Conservation (phyloP, 768 basidiomycete species). For the Trametes villosa region DNA sequence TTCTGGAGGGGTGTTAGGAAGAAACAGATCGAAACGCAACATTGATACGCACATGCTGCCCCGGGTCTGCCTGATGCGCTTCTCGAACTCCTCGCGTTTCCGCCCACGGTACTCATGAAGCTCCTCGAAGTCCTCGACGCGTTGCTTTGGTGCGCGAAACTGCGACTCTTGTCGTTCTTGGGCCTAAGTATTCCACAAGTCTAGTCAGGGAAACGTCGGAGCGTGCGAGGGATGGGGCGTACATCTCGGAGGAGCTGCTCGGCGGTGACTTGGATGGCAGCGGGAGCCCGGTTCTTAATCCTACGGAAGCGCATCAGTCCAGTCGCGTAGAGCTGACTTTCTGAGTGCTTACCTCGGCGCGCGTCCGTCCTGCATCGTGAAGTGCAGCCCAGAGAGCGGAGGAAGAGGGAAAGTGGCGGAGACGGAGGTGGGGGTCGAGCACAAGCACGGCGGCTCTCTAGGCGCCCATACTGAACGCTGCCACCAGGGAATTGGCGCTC, state of each 20-base stretch:
- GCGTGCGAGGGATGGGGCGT: slow-evolving; percentile 16
- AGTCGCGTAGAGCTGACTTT: background rate
- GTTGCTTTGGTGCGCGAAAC: slow-evolving; percentile 90
- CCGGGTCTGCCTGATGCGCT: slow-evolving; percentile 77
- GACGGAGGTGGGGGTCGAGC: background rate
- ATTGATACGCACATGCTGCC: slow-evolving; percentile 68
- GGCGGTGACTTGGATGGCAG: slow-evolving; percentile 95
- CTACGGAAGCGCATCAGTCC: slow-evolving; percentile 39
- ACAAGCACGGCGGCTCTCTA: too few species aligned
- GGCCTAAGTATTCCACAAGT: too few species aligned
- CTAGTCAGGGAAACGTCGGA: slow-evolving; percentile 7
- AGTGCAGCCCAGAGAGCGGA: background rate
- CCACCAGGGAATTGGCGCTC: too few species aligned
- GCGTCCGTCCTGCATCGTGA: slow-evolving; percentile 76
- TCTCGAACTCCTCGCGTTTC: slow-evolving; percentile 94
- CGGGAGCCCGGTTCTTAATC: slow-evolving; percentile 96
- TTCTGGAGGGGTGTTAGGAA: slow-evolving; percentile 46
- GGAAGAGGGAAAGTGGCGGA: slow-evolving; percentile 1
- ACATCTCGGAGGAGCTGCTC: slow-evolving; percentile 97
- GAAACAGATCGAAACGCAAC: background rate
- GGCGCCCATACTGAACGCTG: too few species aligned
- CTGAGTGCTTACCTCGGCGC: slow-evolving; percentile 61
- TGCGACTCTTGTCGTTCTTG: slow-evolving; percentile 96
- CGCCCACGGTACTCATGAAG: slow-evolving; percentile 88
- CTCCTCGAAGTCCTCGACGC: slow-evolving; percentile 95